These are phyloP conservation scores for Mercurialis annua DNA, from an alignment of 345 rosid species.

Conservation along the genomic window DNA sequence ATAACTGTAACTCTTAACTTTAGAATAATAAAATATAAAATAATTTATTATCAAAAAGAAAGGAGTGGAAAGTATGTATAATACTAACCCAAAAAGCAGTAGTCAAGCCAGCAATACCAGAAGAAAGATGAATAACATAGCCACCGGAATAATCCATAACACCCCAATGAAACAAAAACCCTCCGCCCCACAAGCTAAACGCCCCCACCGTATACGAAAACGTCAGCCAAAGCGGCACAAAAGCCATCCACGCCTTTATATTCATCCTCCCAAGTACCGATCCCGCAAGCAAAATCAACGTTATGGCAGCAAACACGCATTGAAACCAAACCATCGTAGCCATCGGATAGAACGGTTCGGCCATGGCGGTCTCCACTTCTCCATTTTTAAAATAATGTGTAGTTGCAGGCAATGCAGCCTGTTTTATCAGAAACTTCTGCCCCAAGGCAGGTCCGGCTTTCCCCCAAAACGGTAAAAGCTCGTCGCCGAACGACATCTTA, in stretches of 20 bases:
- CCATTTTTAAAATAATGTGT: conserved; percentile 26
- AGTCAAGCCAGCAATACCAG: conserved; percentile 43
- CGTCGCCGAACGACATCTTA: conserved; percentile 47
- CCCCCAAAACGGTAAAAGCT: conserved; percentile 50
- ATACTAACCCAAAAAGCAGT: conserved; percentile 42
- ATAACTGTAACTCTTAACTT: no score
- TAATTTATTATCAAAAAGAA: no score
- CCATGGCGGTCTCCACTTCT: conserved; percentile 18
- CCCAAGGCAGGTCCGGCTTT: conserved; percentile 50
- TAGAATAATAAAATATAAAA: no score
- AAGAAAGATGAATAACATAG: conserved; percentile 49
- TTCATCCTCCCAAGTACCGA: conserved; percentile 49
- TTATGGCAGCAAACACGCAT: conserved; percentile 44
- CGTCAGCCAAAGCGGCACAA: conserved; percentile 50
- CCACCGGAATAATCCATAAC: conserved; percentile 54
- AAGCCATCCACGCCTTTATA: conserved; percentile 49
- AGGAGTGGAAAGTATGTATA: not conserved
- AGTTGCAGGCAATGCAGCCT: conserved; percentile 29
- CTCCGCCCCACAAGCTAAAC: conserved; percentile 53
- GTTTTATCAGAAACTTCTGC: conserved; percentile 38
- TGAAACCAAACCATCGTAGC: conserved; percentile 55
- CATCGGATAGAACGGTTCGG: conserved; percentile 36
- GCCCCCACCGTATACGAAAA: conserved; percentile 46
- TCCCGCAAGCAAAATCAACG: conserved; percentile 37
- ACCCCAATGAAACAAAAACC: conserved; percentile 55